Conservation (phyloP, 2,329 filamentous ascomycete species). For the Aureobasidium melanogenum region DNA sequence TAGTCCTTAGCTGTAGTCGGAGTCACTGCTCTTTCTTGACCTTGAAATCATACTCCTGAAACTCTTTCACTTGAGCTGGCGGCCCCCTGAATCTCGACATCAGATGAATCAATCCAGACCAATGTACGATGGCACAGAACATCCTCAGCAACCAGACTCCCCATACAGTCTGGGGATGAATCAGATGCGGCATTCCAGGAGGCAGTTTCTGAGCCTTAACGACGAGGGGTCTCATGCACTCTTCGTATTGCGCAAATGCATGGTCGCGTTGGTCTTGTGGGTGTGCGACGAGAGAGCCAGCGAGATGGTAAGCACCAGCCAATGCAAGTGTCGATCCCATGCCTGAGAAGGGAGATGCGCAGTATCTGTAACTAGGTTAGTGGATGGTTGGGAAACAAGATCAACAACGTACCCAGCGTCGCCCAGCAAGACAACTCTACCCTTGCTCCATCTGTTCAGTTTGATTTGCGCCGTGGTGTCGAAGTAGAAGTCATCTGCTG, state of each 20-base stretch:
- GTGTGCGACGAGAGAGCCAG: constrained; percentile 17
- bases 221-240: constrained; percentile 21
- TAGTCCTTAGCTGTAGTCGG: too few relatives aligned
- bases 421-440: constrained; percentile 22
- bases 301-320: constrained; percentile 26
- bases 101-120: constrained; percentile 15
- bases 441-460: constrained; percentile 24
- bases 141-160: constrained; percentile 18
- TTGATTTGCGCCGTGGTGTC: constrained; percentile 22
- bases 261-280: constrained; percentile 15
- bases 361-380: background rate
- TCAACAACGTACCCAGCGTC: constrained; percentile 16
- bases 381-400: background rate
- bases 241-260: constrained; percentile 21
- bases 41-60: background rate
- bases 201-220: constrained; percentile 22
- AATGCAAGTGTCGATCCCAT: constrained; percentile 28
- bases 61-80: background rate
- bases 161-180: constrained; percentile 20
- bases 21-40: background rate
- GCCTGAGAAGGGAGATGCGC: constrained; percentile 22
- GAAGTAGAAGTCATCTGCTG: constrained; percentile 22
- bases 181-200: constrained; percentile 21
- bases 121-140: background rate
- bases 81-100: constrained; percentile 17